Conservation (phyloP, 345 rosid genomes). For the Arabidopsis suecica region DNA sequence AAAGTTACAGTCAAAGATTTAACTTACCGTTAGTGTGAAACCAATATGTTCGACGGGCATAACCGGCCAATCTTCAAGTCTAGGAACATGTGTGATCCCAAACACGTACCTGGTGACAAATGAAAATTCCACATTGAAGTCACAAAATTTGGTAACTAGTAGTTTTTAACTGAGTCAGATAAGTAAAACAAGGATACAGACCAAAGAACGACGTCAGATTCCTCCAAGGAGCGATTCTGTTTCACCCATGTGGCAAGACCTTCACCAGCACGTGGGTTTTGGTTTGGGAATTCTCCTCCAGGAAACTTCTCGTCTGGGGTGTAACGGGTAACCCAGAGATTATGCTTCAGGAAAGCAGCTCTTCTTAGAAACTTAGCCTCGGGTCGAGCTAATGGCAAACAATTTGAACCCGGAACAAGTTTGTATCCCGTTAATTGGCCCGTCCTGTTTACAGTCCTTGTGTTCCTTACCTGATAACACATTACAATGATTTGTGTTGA, state of each 20-base stretch:
- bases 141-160: background rate
- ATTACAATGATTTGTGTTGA: background rate
- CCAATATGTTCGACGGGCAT: conserved; percentile 92
- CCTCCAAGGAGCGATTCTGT: conserved; percentile 82
- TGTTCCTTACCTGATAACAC: conserved; percentile 74
- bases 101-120: conserved; percentile 73
- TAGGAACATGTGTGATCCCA: conserved; percentile 87
- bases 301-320: conserved; percentile 71
- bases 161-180: conserved; percentile 11
- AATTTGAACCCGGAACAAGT: conserved; percentile 87
- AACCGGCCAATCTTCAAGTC: conserved; percentile 96
- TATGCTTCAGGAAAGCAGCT: conserved; percentile 86
- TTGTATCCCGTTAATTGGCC: conserved; percentile 87
- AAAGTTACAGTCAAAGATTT: background rate
- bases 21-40: conserved; percentile 77
- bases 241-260: conserved; percentile 87
- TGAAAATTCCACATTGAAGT: background rate
- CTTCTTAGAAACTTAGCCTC: conserved; percentile 87
- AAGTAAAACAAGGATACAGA: conserved; percentile 40
- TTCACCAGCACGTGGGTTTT: conserved; percentile 88
- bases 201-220: conserved; percentile 86
- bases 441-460: conserved; percentile 86
- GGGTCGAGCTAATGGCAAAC: conserved; percentile 84
- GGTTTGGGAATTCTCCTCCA: conserved; percentile 95
- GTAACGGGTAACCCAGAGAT: conserved; percentile 87